Base-by-base conservation (phyloP, 106 monocot species). In the Allium cepa region DNA sequence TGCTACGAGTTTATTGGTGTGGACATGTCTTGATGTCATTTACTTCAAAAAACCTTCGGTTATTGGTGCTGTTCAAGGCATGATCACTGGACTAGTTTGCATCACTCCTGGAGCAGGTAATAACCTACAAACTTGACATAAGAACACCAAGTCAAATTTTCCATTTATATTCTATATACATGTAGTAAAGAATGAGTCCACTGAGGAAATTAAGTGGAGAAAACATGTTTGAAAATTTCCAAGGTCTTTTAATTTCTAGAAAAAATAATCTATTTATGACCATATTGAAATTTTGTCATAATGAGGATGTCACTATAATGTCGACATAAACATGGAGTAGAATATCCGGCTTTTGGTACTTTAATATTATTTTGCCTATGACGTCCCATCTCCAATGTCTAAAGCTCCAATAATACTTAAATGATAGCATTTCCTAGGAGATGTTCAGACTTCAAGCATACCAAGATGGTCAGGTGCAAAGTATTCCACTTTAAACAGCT, bases 11-110 rank as follows among this genome's bases (percentile, higher is more conserved):
- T 66, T 74, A 1, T 66, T 74, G 12, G 73, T 79, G 9, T 79
- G 79, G 79, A 79, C 79, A 2, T 73, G 69, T 9, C 79, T 79
- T 27, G 79, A 79, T 18, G 79, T 79, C 58, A 74, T 79, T 26
- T 79, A 74, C 74, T 79, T 79, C 63, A 69, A 79, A 59, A 79
- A 79, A 16, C 79, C 79, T 10, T 79, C 79, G 0, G 79, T 79
- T 4, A 79, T 79, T 17, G 74, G 74, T 17, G 74, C 74, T 48
- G 73, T 73, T 47, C 73, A 73, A 62, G 73, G 73, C 16, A 73
- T 73, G 73, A 73, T 73, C 47, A 74, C 74, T 50, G 74, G 74
- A 4, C 74, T 74, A 2, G 74, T 74, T 18, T 74, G 74, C 66
- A 74, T 74, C 50, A 67, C 74, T 11, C 74, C 74, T 17, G 74